Evolutionary conservation across 345 rosid species (phyloP).

Genomic region (Limnanthes douglasii): DNA sequence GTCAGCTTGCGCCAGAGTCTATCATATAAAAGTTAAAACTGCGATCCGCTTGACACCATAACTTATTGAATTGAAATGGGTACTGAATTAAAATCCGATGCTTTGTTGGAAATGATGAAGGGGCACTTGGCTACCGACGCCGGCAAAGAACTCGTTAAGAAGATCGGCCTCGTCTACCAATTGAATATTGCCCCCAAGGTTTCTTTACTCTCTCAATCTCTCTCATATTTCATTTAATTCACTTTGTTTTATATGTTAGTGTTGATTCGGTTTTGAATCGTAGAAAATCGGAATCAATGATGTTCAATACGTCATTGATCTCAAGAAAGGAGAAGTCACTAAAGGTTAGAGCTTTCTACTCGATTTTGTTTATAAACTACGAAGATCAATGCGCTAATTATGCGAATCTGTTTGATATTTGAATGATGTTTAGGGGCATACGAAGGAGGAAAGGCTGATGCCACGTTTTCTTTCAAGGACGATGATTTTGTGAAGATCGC

Average conservation of each 20-base stretch:
- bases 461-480: slow-evolving; percentile 71
- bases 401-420: neutral
- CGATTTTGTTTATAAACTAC: neutral
- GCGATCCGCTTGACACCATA: too few relatives aligned
- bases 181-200: slow-evolving; percentile 94
- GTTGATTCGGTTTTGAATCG: neutral
- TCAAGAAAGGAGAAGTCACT: slow-evolving; percentile 79
- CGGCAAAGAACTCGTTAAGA: slow-evolving; percentile 41
- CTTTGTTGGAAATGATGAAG: slow-evolving; percentile 58
- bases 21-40: too few relatives aligned
- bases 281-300: slow-evolving; percentile 90
- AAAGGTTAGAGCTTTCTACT: slow-evolving; percentile 31
- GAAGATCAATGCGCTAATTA: neutral
- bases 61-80: slow-evolving; percentile 43
- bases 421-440: slow-evolving; percentile 30
- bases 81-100: slow-evolving; percentile 49
- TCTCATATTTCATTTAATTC: neutral
- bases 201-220: neutral
- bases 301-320: slow-evolving; percentile 61
- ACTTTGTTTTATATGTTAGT: neutral
- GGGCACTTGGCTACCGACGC: slow-evolving; percentile 57
- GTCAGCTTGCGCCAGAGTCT: too few relatives aligned
- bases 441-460: slow-evolving; percentile 88
- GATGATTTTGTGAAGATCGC: slow-evolving; percentile 90
- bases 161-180: slow-evolving; percentile 78